Conservation (phyloP, 352 stramenopile genomes). For the Phytophthora quininea region DNA sequence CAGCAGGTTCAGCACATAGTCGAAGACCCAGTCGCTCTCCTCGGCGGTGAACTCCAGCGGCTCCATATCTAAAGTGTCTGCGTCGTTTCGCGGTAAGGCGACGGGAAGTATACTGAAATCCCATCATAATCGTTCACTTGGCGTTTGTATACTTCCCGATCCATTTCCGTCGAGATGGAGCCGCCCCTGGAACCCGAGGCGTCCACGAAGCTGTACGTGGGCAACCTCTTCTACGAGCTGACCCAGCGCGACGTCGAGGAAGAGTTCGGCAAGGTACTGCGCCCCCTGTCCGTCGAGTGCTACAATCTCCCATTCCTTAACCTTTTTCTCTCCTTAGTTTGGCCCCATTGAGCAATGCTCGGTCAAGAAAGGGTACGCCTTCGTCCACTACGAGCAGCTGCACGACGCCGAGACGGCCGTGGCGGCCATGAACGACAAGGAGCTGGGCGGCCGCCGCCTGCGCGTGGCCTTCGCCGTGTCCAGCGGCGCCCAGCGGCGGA, state of each 20-base stretch:
- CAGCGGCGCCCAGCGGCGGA: conserved; percentile 29
- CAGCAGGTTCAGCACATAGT: conserved; percentile 90
- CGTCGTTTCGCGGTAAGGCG: conserved; percentile 32
- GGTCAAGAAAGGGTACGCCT: conserved; percentile 67
- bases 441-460: conserved; percentile 49
- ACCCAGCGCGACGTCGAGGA: conserved; percentile 51
- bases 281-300: not conserved
- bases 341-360: conserved; percentile 50
- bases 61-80: conserved; percentile 2
- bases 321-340: conserved; percentile 32
- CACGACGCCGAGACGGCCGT: conserved; percentile 51
- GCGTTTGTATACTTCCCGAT: not conserved
- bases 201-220: conserved; percentile 73
- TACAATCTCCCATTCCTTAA: not conserved
- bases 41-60: conserved; percentile 54
- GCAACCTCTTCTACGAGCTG: conserved; percentile 64
- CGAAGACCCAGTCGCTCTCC: conserved; percentile 88
- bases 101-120: conserved; percentile 13
- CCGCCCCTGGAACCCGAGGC: conserved; percentile 25
- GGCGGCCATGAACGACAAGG: conserved; percentile 56
- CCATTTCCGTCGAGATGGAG: not conserved
- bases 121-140: not conserved
- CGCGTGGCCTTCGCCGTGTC: conserved; percentile 52
- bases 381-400: conserved; percentile 58
- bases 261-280: conserved; percentile 48